A percentile compares a stretch with the other conserved stretches of the same genome.
Evolutionary conservation across 1,284 basidiomycete species (phyloP).

Genomic region (Hemileia vastatrix): DNA sequence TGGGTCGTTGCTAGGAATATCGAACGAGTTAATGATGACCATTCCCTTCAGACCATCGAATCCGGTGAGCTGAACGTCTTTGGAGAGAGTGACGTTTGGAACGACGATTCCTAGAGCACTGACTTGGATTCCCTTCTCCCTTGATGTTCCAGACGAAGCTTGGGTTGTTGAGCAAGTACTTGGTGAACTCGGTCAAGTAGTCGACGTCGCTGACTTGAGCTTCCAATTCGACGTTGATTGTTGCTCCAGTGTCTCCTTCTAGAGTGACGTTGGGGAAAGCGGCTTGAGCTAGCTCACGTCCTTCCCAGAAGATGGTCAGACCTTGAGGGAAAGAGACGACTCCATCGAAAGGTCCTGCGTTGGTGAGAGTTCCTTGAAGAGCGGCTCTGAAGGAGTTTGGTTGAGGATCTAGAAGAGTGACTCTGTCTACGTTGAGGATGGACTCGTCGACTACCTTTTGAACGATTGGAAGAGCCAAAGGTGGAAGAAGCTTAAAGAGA

Average conservation of each 20-base stretch:
- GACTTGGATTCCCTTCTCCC: slow-evolving; percentile 58
- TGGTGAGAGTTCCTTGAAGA: slow-evolving; percentile 59
- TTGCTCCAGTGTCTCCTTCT: slow-evolving; percentile 55
- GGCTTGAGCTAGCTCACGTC: slow-evolving; percentile 55
- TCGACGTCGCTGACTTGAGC: slow-evolving; percentile 58
- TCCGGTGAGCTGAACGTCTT: slow-evolving; percentile 60
- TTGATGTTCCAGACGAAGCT: slow-evolving; percentile 65
- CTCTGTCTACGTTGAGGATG: slow-evolving; percentile 47
- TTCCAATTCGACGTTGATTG: slow-evolving; percentile 52
- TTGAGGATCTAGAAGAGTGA: slow-evolving; percentile 39
- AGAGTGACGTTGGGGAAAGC: slow-evolving; percentile 55
- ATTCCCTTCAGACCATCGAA: slow-evolving; percentile 60
- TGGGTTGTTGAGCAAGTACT: slow-evolving; percentile 56
- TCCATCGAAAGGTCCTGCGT: slow-evolving; percentile 68
- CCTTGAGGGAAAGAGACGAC: slow-evolving; percentile 59
- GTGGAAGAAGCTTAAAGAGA: slow-evolving; percentile 58
- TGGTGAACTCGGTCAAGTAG: slow-evolving; percentile 59
- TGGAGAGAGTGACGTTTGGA: slow-evolving; percentile 53
- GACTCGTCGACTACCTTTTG: slow-evolving; percentile 61
- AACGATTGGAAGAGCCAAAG: slow-evolving; percentile 67
- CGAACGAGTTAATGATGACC: slow-evolving; percentile 60
- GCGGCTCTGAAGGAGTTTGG: slow-evolving; percentile 56
- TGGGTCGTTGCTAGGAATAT: slow-evolving; percentile 62
- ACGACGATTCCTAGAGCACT: slow-evolving; percentile 48
- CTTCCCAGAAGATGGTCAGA: slow-evolving; percentile 57